A percentile compares a stretch with the other conserved stretches of the same genome.
Conservation (phyloP, 495 filamentous ascomycete genomes). For the Annulohypoxylon stygium region DNA sequence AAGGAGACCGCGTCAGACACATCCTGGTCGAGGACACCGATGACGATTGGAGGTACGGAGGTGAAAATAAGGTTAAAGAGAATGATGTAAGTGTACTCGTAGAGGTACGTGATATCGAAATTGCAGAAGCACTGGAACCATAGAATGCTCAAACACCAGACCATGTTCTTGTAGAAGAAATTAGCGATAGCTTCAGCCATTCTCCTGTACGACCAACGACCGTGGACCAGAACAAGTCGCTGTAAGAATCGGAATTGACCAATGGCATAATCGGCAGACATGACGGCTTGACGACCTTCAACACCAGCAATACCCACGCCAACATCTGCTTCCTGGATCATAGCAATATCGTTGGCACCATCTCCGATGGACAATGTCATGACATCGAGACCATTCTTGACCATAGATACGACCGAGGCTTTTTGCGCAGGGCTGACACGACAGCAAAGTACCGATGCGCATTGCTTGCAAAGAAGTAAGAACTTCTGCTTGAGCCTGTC, state of each 20-base stretch:
- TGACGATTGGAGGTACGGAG: constrained; percentile 92
- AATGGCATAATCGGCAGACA: constrained; percentile 99
- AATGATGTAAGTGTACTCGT: constrained; percentile 97
- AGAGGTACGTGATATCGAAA: constrained; percentile 95
- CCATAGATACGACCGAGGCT: constrained; percentile 95
- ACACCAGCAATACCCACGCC: constrained; percentile 98
- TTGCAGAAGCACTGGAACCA: constrained; percentile 98
- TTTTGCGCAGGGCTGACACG: constrained; percentile 98
- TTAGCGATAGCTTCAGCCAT: constrained; percentile 95
- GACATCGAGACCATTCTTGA: constrained; percentile 93
- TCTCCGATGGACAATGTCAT: constrained; percentile 98
- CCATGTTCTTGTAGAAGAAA: constrained; percentile 99
- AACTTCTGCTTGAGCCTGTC: constrained; percentile 90
- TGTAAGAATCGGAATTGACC: constrained; percentile 97
- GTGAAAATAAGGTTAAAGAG: constrained; percentile 98
- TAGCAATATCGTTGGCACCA: constrained; percentile 98
- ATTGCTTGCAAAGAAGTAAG: constrained; percentile 95
- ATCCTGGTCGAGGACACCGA: constrained; percentile 98
- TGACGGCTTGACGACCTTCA: constrained; percentile 96
- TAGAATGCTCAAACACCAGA: constrained; percentile 97
- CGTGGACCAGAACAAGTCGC: constrained; percentile 92
- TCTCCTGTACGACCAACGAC: constrained; percentile 94
- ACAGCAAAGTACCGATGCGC: constrained; percentile 96
- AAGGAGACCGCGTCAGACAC: constrained; percentile 94
- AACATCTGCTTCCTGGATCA: constrained; percentile 99